Percentiles rank a stretch among this genome's conserved stretches.
phyloP scores from a whole-genome alignment of 306 rosid genomes.

The Fragaria nilgerrensis region DNA sequence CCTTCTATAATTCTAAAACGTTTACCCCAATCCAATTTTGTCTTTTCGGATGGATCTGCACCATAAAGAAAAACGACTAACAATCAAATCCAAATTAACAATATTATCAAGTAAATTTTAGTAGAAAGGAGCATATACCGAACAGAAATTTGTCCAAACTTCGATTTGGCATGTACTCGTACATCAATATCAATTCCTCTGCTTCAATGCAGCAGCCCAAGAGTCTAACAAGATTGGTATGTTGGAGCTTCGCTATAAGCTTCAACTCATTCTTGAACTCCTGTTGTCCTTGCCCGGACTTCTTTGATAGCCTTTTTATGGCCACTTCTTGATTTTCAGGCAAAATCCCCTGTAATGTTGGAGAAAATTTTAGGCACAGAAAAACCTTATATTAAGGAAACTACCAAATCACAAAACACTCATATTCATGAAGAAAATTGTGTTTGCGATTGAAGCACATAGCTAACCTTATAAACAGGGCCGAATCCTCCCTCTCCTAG shows the following conservation, averaged over 20 bases:
- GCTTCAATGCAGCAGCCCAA: conserved; percentile 32
- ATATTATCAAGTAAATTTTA: no score
- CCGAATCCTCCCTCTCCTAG: conserved; percentile 64
- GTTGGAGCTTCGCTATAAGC: conserved; percentile 48
- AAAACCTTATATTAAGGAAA: no score
- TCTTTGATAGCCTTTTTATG: conserved; percentile 46
- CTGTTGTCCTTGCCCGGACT: conserved; percentile 40
- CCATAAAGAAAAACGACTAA: neutral
- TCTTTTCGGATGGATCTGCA: neutral
- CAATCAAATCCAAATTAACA: neutral
- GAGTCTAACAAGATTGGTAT: conserved; percentile 42
- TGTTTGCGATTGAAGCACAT: no score
- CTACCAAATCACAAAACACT: no score
- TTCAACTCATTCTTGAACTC: conserved; percentile 48
- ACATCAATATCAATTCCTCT: conserved; percentile 44
- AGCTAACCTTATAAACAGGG: conserved; percentile 42
- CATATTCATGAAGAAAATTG: no score
- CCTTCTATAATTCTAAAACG: conserved; percentile 32
- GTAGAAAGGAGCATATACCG: neutral
- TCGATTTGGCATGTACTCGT: conserved; percentile 53
- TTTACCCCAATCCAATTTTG: conserved; percentile 27
- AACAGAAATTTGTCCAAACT: conserved; percentile 25
- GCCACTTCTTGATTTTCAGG: conserved; percentile 36
- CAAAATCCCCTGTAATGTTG: conserved; percentile 29
- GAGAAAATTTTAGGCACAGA: neutral